Base-by-base conservation (phyloP, 257 asterid species). In the Solanum chilense region DNA sequence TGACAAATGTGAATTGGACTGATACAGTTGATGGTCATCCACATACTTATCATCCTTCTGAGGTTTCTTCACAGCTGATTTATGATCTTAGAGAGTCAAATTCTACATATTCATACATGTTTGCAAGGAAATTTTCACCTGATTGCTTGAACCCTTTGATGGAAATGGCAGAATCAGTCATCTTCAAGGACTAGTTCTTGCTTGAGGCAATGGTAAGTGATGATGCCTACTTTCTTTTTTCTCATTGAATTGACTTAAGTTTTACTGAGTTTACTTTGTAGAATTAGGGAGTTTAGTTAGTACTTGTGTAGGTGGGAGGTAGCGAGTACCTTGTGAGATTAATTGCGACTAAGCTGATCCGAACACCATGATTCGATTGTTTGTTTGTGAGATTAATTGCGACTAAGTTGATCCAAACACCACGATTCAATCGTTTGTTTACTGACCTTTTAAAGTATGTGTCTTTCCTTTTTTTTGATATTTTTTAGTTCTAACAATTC, bases 1-100 rank as follows among this genome's bases (percentile, higher is more conserved):
- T 96, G 83, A 96, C 99, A 21, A 89, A 93, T 86, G 98, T 96
- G 45, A 94, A 96, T 91, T 96, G 99, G 99, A 96, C 98, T 4
- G 97, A 90, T 60, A 88, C 90, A 35, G 93, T 94, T 20, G 89
- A 93, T 70, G 99, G 99, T 11, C 99, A 96, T 86, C 99, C 99
- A 3, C 98, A 93, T 90, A 96, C 98, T 56, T 96, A 96, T 91
- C 89, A 92, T 82, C 96, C 95, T 35, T 56, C 87, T 18, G 98
- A 96, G 80, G 90, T 96, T n/a, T 91, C 97, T 13, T 27, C 93
- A 13, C 92, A 93, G 80, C 91, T 95, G 90, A 93, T 96, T 86
- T 87, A 91, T 90, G 88, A 33, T 66, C 93, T 96, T 3, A 93
- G 99, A 91, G 90, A 93, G 71, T 94, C 98, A 7, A 95, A 93